These are phyloP conservation scores for Rhizopus delemar DNA, from an alignment of 371 early-diverging fungal genomes.

Conservation along the genomic window DNA sequence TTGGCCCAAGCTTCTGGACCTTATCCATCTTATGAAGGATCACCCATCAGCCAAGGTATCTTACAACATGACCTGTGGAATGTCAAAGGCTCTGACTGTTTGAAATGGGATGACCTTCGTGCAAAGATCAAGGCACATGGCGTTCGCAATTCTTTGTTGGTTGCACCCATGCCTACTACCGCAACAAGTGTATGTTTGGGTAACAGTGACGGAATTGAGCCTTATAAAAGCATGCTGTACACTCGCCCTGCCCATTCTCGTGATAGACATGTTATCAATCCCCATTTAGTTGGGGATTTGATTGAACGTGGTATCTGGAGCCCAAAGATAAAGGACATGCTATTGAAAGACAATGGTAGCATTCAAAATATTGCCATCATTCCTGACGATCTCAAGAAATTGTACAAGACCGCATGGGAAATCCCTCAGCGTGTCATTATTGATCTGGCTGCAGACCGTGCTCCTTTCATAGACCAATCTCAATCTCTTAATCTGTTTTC, in stretches of 20 bases:
- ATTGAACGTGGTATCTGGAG: constrained; percentile 92
- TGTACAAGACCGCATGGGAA: constrained; percentile 99
- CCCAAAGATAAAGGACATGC: constrained; percentile 90
- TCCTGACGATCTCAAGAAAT: constrained; percentile 83
- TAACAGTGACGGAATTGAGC: constrained; percentile 99
- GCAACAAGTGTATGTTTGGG: constrained; percentile 99
- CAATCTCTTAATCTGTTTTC: constrained; percentile 98
- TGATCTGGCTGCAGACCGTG: constrained; percentile 88
- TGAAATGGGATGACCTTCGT: constrained; percentile 93
- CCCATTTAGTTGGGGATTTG: constrained; percentile 90
- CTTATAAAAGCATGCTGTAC: constrained; percentile 98
- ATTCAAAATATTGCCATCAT: constrained; percentile 81
- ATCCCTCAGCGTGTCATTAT: constrained; percentile 84
- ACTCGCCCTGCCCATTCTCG: constrained; percentile 98
- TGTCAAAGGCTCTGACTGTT: constrained; percentile 75
- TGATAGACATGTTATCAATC: constrained; percentile 99
- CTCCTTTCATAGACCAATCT: constrained; percentile 98
- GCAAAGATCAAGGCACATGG: constrained; percentile 85
- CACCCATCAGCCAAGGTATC: constrained; percentile 90
- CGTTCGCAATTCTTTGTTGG: constrained; percentile 95
- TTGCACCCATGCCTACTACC: constrained; percentile 99
- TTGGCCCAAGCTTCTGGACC: constrained; percentile 83
- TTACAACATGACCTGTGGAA: constrained; percentile 97
- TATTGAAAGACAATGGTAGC: constrained; percentile 93
- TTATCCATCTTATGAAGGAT: constrained; percentile 91